Base-by-base conservation (phyloP, 2,329 filamentous ascomycete genomes). In the Colletotrichum tofieldiae region DNA sequence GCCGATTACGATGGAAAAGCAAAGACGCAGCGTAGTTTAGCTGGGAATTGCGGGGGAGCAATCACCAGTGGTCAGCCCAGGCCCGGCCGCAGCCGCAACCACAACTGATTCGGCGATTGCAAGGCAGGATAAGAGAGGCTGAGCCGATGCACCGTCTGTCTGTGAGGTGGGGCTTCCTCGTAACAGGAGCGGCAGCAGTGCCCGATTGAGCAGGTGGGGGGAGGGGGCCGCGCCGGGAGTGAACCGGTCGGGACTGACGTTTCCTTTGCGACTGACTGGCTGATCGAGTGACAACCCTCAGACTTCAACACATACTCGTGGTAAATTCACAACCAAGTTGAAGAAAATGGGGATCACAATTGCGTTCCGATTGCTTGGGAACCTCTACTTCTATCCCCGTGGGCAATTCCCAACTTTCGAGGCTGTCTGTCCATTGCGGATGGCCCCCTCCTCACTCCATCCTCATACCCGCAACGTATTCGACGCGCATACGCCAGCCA, bases 1-100 rank as follows among this genome's bases (percentile, higher is more conserved):
- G 65, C 69, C 69, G 69, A 72, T 60, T 65, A 69, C 65, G 54
- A 69, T 37, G 26, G 65, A 72, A 72, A 52, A 58, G 16, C 23
- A 16, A 45, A 59, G 41, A 39, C 32, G 20, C 29, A 41, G 37
- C 55, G 65, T 35, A 64, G 65, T 65, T 69, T 47, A 72, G 52
- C 59, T 64, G 32, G n/a, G 29, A 64, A 60, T 64, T 72, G 69
- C 69, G 69, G 69, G 69, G 69, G 65, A 59, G 41, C 56, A 54
- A 68, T 67, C 59, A 16, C 41, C 59, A 52, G 35, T 65, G 52
- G 41, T 26, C 43, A 54, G 32, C 29, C 63, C 64, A 52, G 56
- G 32, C 43, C 47, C 39, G 32, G 61, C 61, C 43, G 43, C 43
- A 43, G 51, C 55, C 37, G 58, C 47, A 43, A 29, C 16, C 32